Percentiles rank a stretch among this genome's conserved stretches.
Conservation (phyloP, 306 rosid genomes). For the Pyrus pyrifolia region DNA sequence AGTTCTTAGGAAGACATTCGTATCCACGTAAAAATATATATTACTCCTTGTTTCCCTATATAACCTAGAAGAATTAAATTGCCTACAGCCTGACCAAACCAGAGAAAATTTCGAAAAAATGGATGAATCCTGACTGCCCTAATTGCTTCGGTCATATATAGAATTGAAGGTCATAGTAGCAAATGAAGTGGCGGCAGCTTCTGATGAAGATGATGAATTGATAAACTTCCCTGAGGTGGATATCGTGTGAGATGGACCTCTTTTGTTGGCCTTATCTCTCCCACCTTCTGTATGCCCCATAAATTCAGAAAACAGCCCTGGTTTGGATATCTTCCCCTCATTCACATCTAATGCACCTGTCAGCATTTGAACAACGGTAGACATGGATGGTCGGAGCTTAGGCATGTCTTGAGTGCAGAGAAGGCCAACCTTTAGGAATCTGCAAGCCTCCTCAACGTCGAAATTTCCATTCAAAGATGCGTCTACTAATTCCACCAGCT, state of each 20-base stretch:
- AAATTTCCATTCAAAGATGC: slow-evolving; percentile 22
- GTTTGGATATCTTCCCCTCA: slow-evolving; percentile 42
- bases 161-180: slow-evolving; percentile 74
- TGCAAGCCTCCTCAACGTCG: slow-evolving; percentile 47
- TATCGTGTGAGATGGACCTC: slow-evolving; percentile 16
- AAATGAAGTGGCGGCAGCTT: slow-evolving; percentile 19
- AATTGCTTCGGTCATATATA: slow-evolving; percentile 50
- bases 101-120: neutral
- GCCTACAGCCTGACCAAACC: neutral
- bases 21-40: neutral
- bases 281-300: slow-evolving; percentile 20
- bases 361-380: slow-evolving; percentile 57
- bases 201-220: slow-evolving; percentile 38
- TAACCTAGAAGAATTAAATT: neutral
- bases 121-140: neutral
- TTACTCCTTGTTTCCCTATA: neutral
- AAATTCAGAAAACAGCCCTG: slow-evolving; percentile 61
- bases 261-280: slow-evolving; percentile 16
- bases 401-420: slow-evolving; percentile 79
- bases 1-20: neutral
- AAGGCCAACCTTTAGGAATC: slow-evolving; percentile 59
- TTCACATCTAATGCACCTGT: slow-evolving; percentile 41
- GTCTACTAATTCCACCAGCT: slow-evolving; percentile 50
- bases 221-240: slow-evolving; percentile 15
- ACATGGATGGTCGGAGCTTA: slow-evolving; percentile 71